Conservation (phyloP, 441 rosid species). For the Breynia disticha region DNA sequence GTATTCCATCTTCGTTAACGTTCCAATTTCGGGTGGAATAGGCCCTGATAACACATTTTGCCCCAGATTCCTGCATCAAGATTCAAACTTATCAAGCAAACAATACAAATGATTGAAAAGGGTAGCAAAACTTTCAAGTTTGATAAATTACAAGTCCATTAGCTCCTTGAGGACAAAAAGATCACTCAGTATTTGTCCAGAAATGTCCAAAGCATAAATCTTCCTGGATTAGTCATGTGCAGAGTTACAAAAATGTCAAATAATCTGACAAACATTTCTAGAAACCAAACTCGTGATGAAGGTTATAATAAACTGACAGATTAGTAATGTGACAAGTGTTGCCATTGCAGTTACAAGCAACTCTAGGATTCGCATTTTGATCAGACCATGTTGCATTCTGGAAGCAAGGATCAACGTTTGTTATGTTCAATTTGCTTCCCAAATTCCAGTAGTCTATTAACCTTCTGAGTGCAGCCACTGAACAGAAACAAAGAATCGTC, state of each 20-base stretch:
- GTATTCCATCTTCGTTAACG: slow-evolving; percentile 38
- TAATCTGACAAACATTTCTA: background rate
- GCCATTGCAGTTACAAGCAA: slow-evolving; percentile 35
- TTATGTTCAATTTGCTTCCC: slow-evolving; percentile 29
- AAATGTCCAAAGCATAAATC: slow-evolving; percentile 50
- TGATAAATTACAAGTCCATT: slow-evolving; percentile 33
- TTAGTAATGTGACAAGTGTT: slow-evolving; percentile 35
- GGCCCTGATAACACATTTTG: slow-evolving; percentile 44
- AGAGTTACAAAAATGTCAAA: background rate
- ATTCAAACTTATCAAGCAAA: slow-evolving; percentile 3
- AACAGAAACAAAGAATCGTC: slow-evolving; percentile 2
- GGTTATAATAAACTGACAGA: slow-evolving; percentile 27
- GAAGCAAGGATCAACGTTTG: slow-evolving; percentile 31
- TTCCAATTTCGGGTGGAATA: slow-evolving; percentile 37
- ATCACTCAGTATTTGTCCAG: slow-evolving; percentile 37
- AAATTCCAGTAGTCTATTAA: slow-evolving; percentile 38
- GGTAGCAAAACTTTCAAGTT: slow-evolving; percentile 1
- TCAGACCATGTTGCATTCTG: slow-evolving; percentile 32
- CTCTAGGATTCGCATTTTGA: slow-evolving; percentile 32
- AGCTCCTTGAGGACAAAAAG: slow-evolving; percentile 36
- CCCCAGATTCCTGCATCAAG: slow-evolving; percentile 36
- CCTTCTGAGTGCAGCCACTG: slow-evolving; percentile 40
- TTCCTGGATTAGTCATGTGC: slow-evolving; percentile 26
- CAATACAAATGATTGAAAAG: background rate
- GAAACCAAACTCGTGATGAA: background rate